phyloP scores from a whole-genome alignment of 805 yeast genomes.

The Starmerella floris region DNA sequence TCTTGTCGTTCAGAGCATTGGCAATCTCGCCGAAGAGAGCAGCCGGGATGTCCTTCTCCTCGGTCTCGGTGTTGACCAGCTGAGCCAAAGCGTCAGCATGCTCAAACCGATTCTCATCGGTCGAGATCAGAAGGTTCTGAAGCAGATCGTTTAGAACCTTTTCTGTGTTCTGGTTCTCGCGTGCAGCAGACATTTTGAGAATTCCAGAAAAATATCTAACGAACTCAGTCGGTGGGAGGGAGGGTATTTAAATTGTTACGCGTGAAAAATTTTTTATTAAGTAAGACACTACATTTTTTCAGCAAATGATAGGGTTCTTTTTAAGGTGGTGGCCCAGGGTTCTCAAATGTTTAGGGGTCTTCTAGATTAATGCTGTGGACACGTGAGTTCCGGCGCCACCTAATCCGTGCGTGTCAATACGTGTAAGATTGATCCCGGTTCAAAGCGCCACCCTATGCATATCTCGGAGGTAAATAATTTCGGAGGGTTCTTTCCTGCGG shows the following conservation, averaged over 20 bases:
- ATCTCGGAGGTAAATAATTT: no score
- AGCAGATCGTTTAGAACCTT: constrained; percentile 87
- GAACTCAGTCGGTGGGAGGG: background rate
- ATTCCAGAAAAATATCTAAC: background rate
- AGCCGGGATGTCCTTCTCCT: constrained; percentile 95
- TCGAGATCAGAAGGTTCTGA: constrained; percentile 80
- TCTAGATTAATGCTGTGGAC: no score
- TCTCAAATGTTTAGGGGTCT: no score
- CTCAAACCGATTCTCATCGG: constrained; percentile 61
- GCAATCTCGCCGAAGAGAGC: constrained; percentile 69
- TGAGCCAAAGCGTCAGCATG: constrained; percentile 84
- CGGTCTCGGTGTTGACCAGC: constrained; percentile 90
- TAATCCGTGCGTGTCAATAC: no score
- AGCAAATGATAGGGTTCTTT: background rate
- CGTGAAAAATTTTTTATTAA: constrained; percentile 7
- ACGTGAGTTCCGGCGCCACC: no score
- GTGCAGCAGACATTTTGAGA: constrained; percentile 18
- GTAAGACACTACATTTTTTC: background rate
- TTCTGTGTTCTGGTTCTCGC: constrained; percentile 28
- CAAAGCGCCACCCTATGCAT: no score
- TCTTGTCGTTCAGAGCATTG: constrained; percentile 68
- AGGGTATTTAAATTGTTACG: constrained; percentile 12
- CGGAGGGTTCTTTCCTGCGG: no score
- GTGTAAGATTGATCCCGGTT: no score
- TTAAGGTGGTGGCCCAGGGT: no score